A percentile compares a stretch with the other conserved stretches of the same genome.
Conservation (phyloP, 2,329 filamentous ascomycete genomes). For the Calonectria leucothoes region DNA sequence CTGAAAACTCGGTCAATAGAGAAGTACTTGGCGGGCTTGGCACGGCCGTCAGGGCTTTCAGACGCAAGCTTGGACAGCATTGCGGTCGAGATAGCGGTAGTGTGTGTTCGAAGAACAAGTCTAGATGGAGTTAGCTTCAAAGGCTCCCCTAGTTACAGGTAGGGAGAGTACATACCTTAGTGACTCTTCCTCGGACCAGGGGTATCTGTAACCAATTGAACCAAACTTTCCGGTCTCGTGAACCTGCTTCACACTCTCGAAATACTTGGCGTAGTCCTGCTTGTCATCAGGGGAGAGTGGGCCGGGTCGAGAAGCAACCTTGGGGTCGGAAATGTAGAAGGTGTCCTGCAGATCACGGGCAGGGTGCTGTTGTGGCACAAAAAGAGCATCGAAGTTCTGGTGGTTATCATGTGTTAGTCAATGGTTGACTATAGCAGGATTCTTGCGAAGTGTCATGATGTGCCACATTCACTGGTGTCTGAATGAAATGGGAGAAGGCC, state of each 20-base stretch:
- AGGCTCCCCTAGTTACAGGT: background rate
- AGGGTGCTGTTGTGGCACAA: constrained; percentile 94
- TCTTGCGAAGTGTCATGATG: background rate
- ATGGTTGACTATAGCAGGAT: background rate
- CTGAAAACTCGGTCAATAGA: constrained; percentile 96
- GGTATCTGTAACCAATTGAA: constrained; percentile 96
- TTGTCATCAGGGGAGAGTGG: constrained; percentile 59
- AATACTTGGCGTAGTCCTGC: constrained; percentile 73
- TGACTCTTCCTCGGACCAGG: constrained; percentile 90
- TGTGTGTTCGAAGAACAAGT: constrained; percentile 96
- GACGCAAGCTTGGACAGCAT: constrained; percentile 91
- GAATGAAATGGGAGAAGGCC: background rate
- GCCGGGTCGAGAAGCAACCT: constrained; percentile 59
- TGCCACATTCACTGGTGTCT: background rate
- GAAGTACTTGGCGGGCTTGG: constrained; percentile 88
- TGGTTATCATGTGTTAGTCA: background rate
- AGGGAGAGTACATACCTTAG: background rate
- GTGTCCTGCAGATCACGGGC: constrained; percentile 98
- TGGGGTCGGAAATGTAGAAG: constrained; percentile 96
- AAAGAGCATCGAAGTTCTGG: constrained; percentile 93
- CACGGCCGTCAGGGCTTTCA: constrained; percentile 76
- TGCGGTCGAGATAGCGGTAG: constrained; percentile 89
- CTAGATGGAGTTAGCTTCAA: constrained; percentile 49
- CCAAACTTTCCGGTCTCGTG: constrained; percentile 94
- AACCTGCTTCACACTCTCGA: constrained; percentile 86